Percentiles rank a stretch among this genome's conserved stretches.
Conservation (phyloP, 2,329 filamentous ascomycete species). For the Phaeosphaeriaceae sp. region DNA sequence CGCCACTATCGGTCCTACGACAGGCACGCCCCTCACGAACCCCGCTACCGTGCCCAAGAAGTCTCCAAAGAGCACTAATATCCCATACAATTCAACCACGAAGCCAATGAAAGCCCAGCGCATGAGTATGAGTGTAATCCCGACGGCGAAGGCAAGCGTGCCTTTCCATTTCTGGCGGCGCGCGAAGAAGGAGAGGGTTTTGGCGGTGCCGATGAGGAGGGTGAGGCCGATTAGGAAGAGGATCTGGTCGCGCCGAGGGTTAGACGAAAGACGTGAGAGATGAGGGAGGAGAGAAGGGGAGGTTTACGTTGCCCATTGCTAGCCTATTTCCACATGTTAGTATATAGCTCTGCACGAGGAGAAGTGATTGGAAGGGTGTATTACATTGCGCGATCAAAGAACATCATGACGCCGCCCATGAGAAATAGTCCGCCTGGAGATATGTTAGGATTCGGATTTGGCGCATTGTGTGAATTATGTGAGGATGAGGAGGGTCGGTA, state of each 20-base stretch:
- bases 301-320: slow-evolving; percentile 90
- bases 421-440: slow-evolving; percentile 87
- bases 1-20: slow-evolving; percentile 87
- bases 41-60: slow-evolving; percentile 91
- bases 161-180: slow-evolving; percentile 91
- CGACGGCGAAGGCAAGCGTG: slow-evolving; percentile 83
- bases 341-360: background rate
- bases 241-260: slow-evolving; percentile 64
- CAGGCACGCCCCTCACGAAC: slow-evolving; percentile 83
- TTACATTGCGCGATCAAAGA: slow-evolving; percentile 96
- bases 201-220: slow-evolving; percentile 90
- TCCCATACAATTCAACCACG: slow-evolving; percentile 87
- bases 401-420: slow-evolving; percentile 90
- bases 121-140: slow-evolving; percentile 84
- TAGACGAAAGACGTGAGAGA: slow-evolving; percentile 3
- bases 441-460: slow-evolving; percentile 21
- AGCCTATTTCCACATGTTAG: slow-evolving; percentile 64
- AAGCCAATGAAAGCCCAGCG: slow-evolving; percentile 94
- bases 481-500: slow-evolving; percentile 10
- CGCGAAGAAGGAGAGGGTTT: slow-evolving; percentile 93
- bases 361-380: slow-evolving; percentile 34
- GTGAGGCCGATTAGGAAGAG: slow-evolving; percentile 97
- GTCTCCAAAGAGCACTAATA: slow-evolving; percentile 92
- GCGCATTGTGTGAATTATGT: slow-evolving; percentile 11
- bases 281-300: slow-evolving; percentile 2